phyloP scores from a whole-genome alignment of 1,139 yeast genomes.

The Candida tunisiensis region DNA sequence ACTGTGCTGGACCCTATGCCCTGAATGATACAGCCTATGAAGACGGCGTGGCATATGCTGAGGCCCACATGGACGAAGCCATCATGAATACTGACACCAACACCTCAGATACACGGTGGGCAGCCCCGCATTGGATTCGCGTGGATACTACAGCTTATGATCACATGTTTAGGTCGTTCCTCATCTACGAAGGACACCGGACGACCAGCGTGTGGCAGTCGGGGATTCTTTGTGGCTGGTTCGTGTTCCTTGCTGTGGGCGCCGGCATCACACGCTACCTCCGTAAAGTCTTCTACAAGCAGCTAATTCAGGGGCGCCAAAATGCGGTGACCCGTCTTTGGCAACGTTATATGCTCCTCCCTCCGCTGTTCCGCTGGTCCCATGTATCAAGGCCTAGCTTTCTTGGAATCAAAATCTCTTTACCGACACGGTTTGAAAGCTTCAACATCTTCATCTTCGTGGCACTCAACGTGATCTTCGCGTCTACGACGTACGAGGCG shows the following conservation, averaged over 20 bases:
- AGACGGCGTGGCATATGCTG: too few relatives aligned
- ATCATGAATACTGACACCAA: constrained; percentile 4
- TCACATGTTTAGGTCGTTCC: constrained; percentile 5
- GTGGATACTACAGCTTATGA: constrained; percentile 2
- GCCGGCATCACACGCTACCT: constrained; percentile 5
- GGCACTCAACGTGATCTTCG: constrained; percentile 26
- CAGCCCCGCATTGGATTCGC: constrained; percentile 1
- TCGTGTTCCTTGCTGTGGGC: constrained; percentile 19
- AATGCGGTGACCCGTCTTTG: constrained; percentile 7
- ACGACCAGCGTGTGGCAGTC: constrained; percentile 16
- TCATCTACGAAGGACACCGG: constrained; percentile 11
- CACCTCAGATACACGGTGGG: constrained; percentile 4
- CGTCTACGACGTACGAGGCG: constrained; percentile 26
- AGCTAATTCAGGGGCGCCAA: constrained; percentile 11
- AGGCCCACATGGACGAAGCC: too few relatives aligned
- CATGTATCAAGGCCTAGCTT: constrained; percentile 14
- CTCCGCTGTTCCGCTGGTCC: constrained; percentile 16
- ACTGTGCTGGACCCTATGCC: too few relatives aligned
- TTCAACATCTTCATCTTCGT: constrained; percentile 31
- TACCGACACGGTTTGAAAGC: constrained; percentile 55
- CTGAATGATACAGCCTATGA: too few relatives aligned
- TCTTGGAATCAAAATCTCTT: constrained; percentile 11
- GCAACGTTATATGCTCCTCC: constrained; percentile 13
- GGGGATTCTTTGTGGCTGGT: constrained; percentile 15
- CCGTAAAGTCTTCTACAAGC: constrained; percentile 7